phyloP scores from a whole-genome alignment of 2,329 filamentous ascomycete species.

The Aspergillus jensenii region DNA sequence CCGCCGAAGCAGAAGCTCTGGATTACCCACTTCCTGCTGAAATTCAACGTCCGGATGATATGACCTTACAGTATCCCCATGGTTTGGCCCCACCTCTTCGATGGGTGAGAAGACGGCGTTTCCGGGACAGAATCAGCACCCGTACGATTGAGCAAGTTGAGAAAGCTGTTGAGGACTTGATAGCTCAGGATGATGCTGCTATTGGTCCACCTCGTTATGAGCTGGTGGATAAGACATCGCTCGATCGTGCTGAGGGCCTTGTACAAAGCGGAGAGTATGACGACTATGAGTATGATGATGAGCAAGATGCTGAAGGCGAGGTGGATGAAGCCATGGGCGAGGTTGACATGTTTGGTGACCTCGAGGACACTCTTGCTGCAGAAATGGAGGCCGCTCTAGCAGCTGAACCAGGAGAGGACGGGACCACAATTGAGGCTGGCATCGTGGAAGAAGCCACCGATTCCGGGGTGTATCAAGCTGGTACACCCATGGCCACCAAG shows the following conservation, averaged over 20 bases:
- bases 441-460: slow-evolving; percentile 16
- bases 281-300: slow-evolving; percentile 46
- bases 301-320: slow-evolving; percentile 52
- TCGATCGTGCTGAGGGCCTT: slow-evolving; percentile 44
- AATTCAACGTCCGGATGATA: slow-evolving; percentile 57
- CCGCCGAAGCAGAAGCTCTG: slow-evolving; percentile 65
- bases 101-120: slow-evolving; percentile 77
- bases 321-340: slow-evolving; percentile 44
- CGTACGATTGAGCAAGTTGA: slow-evolving; percentile 85
- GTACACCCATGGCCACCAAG: slow-evolving; percentile 34
- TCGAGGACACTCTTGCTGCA: slow-evolving; percentile 43
- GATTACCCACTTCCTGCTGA: slow-evolving; percentile 69
- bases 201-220: slow-evolving; percentile 61
- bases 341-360: slow-evolving; percentile 33
- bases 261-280: slow-evolving; percentile 49
- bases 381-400: slow-evolving; percentile 47
- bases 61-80: slow-evolving; percentile 74
- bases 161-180: slow-evolving; percentile 70
- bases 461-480: slow-evolving; percentile 26
- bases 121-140: slow-evolving; percentile 78
- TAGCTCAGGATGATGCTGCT: slow-evolving; percentile 67
- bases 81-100: slow-evolving; percentile 87
- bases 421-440: slow-evolving; percentile 27
- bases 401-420: slow-evolving; percentile 32
- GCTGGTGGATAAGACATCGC: slow-evolving; percentile 56